Evolutionary conservation across 2,329 filamentous ascomycete genomes (phyloP), one percentile per base, ranked within the genome.

Genomic region (Stenocarpella maydis): DNA sequence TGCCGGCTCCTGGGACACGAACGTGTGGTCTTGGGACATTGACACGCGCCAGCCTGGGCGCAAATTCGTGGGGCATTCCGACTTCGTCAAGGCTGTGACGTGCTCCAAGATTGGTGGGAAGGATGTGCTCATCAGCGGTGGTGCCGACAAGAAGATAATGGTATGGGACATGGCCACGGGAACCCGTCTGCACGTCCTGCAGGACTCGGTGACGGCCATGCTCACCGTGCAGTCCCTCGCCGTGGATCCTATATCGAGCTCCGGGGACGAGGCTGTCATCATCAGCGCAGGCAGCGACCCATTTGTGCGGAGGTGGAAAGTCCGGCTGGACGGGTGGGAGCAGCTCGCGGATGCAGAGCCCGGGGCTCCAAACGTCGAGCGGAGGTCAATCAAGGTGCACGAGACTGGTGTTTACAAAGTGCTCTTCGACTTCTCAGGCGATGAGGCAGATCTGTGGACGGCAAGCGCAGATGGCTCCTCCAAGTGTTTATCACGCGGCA

Each of bases 1-100:
- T 79, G 94, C 94, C 28, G 95, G 95, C 41, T 96, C 91, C 70
- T 99, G 96, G 96, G 95, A 99, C 81, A 97, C 97, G 82, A 87
- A 89, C 24, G 87, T 98, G 69, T 97, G 94, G 90, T 92, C 91
- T 39, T 98, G 94, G 92, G 86, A 92, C 75, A 82, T 91, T 39
- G 82, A 85, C 21, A 88, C 88, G 4, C 84, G 83, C 52, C 78
- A 83, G 37, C 80, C 83, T 1, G 83, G 82, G n/a, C 85, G 82
- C 71, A 90, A 85, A 72, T 94, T 90, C 74, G 86, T 87, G 69
- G 94, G 94, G 5, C 95, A 98, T 79, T 85, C 87, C 1, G 96
- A 99, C 81, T 99, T 99, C 77, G 92, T 99, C 75, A 98, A 98
- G 81, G 86, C 92, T 4, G 82, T 98, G 3, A 81, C 92, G 17